phyloP scores from a whole-genome alignment of 768 basidiomycete species.

The Tylopilus plumbeoviolaceoides region DNA sequence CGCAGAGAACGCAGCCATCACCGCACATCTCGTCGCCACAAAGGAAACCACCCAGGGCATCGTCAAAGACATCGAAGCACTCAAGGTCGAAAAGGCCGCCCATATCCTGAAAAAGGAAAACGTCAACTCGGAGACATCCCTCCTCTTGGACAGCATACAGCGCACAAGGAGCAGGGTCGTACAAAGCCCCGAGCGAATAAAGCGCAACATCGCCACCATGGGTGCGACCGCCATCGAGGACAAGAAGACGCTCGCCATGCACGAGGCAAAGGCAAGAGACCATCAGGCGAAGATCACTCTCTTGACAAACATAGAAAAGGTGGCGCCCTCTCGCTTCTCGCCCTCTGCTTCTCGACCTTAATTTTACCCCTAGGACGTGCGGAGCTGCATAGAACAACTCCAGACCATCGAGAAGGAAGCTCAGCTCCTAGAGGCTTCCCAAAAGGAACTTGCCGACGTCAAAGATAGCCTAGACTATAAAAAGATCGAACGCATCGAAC shows the following conservation, averaged over 20 bases:
- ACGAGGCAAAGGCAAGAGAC: slow-evolving; percentile 75
- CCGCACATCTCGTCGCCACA: slow-evolving; percentile 62
- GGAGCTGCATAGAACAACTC: slow-evolving; percentile 70
- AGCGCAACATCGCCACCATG: slow-evolving; percentile 79
- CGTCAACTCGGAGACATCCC: slow-evolving; percentile 56
- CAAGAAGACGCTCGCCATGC: slow-evolving; percentile 56
- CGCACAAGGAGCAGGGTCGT: slow-evolving; percentile 75
- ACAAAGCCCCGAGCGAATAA: slow-evolving; percentile 88
- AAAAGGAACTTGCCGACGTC: slow-evolving; percentile 65
- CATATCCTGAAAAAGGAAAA: slow-evolving; percentile 67
- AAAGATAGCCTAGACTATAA: slow-evolving; percentile 68
- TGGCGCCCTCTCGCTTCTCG: slow-evolving; percentile 18
- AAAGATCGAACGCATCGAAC: slow-evolving; percentile 68
- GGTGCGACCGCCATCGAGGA: slow-evolving; percentile 62
- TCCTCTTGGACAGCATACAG: slow-evolving; percentile 55
- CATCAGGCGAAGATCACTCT: slow-evolving; percentile 70
- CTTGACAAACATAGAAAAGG: slow-evolving; percentile 73
- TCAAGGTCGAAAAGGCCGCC: slow-evolving; percentile 67
- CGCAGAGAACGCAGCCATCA: slow-evolving; percentile 56
- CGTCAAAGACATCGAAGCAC: slow-evolving; percentile 61
- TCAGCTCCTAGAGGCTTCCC: slow-evolving; percentile 53
- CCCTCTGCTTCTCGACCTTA: background rate
- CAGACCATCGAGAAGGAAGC: slow-evolving; percentile 69
- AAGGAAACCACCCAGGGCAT: slow-evolving; percentile 59
- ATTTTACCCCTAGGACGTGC: slow-evolving; percentile 52